Conservation (phyloP, 257 asterid genomes). For the Orobanche coerulescens region DNA sequence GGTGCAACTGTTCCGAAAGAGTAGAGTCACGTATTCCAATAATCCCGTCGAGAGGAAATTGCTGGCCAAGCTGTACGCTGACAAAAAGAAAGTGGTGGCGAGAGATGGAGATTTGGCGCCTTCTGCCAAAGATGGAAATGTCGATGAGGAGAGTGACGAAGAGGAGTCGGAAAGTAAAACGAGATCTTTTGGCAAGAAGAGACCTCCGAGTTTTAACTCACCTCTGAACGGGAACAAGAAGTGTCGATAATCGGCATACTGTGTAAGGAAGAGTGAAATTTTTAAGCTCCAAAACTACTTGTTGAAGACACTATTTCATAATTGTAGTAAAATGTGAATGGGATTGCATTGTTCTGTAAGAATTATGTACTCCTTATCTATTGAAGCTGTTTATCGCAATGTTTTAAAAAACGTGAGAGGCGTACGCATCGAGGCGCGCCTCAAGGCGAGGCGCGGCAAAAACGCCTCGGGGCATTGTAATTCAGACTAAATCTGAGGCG, state of each 20-base stretch:
- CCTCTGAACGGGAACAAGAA: slow-evolving; percentile 32
- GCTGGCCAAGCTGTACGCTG: slow-evolving; percentile 43
- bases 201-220: slow-evolving; percentile 30
- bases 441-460: too few species aligned
- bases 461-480: too few species aligned
- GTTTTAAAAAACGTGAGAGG: too few species aligned
- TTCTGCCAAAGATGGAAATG: slow-evolving; percentile 32
- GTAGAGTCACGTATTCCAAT: slow-evolving; percentile 29
- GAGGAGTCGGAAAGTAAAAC: slow-evolving; percentile 73
- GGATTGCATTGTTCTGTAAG: not conserved
- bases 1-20: slow-evolving; percentile 71
- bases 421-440: too few species aligned
- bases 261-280: not conserved
- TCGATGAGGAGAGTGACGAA: slow-evolving; percentile 52
- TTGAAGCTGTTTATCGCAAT: too few species aligned
- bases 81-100: slow-evolving; percentile 32
- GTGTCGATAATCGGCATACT: slow-evolving; percentile 20
- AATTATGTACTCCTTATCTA: too few species aligned
- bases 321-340: not conserved
- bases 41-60: slow-evolving; percentile 60
- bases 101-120: slow-evolving; percentile 31
- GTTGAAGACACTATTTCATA: not conserved
- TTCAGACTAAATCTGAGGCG: too few species aligned
- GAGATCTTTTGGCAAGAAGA: slow-evolving; percentile 55
- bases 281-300: not conserved